Conservation (phyloP, 148 eudicot species). For the Vaccinium corymbosum region DNA sequence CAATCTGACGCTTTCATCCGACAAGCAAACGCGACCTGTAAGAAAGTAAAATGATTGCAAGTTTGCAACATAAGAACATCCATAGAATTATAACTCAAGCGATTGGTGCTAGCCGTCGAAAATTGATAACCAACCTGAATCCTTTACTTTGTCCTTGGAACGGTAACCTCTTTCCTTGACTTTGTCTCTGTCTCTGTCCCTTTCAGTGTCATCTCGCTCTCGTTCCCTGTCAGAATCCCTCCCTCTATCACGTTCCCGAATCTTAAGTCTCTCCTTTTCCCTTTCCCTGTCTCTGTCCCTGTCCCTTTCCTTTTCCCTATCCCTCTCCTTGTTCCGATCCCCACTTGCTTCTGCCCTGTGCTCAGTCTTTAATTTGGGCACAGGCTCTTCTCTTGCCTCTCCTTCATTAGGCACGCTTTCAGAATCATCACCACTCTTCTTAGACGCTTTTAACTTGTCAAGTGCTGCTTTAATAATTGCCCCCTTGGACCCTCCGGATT, state of each 20-base stretch:
- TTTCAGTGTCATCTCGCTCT: conserved; percentile 60
- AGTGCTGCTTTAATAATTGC: conserved; percentile 40
- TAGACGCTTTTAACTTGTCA: conserved; percentile 65
- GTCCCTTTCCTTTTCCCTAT: conserved; percentile 52
- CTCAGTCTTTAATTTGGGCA: conserved; percentile 44
- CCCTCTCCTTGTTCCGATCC: conserved; percentile 59
- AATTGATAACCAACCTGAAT: conserved; percentile 42
- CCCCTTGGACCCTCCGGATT: conserved; percentile 52
- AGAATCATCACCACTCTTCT: conserved; percentile 63
- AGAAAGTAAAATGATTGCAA: neutral
- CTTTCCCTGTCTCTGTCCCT: conserved; percentile 60
- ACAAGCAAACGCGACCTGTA: neutral
- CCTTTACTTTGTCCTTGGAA: conserved; percentile 63
- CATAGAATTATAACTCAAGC: neutral
- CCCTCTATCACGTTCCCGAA: conserved; percentile 68
- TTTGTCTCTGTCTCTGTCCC: conserved; percentile 72
- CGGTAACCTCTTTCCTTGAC: conserved; percentile 61
- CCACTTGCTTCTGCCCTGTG: conserved; percentile 47
- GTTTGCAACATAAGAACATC: neutral
- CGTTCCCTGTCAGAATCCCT: conserved; percentile 82
- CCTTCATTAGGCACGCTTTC: conserved; percentile 34
- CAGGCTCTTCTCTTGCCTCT: conserved; percentile 53
- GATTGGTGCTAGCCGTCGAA: neutral
- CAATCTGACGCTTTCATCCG: neutral
- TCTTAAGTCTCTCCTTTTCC: conserved; percentile 45